Percentiles rank a stretch among this genome's conserved stretches.
Evolutionary conservation across 768 basidiomycete genomes (phyloP).

Genomic region (Daedaleopsis sinensis): DNA sequence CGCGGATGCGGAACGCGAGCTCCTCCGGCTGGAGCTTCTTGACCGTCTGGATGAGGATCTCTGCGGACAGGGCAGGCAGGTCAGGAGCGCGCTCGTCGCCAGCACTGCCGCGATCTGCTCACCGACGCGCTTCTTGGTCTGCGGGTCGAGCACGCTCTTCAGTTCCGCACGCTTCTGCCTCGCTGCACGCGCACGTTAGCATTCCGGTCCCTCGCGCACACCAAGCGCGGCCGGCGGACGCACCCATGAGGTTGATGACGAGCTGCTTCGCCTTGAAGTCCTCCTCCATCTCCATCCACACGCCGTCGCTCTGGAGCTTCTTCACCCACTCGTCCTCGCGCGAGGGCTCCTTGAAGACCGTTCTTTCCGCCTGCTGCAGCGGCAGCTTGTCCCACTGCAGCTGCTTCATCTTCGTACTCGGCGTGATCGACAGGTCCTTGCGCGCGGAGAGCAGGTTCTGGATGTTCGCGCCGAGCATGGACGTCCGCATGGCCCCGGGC

Average conservation of each 20-base stretch:
- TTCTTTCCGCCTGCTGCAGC: constrained; percentile 81
- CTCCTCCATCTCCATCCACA: constrained; percentile 97
- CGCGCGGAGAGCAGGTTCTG: constrained; percentile 61
- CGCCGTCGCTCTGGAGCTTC: constrained; percentile 81
- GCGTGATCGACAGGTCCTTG: constrained; percentile 85
- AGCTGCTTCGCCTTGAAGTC: constrained; percentile 97
- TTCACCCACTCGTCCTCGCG: constrained; percentile 81
- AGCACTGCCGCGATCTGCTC: constrained; percentile 34
- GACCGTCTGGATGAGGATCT: constrained; percentile 90
- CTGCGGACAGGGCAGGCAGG: constrained; percentile 41
- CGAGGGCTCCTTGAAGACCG: constrained; percentile 78
- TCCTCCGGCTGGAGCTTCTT: constrained; percentile 85
- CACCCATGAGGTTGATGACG: constrained; percentile 88
- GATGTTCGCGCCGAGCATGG: constrained; percentile 61
- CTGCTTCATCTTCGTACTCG: constrained; percentile 94
- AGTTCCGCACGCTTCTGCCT: constrained; percentile 87
- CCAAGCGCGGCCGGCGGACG: constrained; percentile 15
- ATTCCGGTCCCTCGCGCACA: neutral
- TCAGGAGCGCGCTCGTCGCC: neutral
- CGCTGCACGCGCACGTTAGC: constrained; percentile 41
- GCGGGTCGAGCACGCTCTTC: constrained; percentile 87
- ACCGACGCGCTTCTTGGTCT: constrained; percentile 95
- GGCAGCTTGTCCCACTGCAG: constrained; percentile 99
- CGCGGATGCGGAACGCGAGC: constrained; percentile 79
- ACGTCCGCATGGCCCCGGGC: constrained; percentile 57